Evolutionary conservation across 495 filamentous ascomycete genomes (phyloP).

Genomic region (Lasiosphaeriaceae sp.): DNA sequence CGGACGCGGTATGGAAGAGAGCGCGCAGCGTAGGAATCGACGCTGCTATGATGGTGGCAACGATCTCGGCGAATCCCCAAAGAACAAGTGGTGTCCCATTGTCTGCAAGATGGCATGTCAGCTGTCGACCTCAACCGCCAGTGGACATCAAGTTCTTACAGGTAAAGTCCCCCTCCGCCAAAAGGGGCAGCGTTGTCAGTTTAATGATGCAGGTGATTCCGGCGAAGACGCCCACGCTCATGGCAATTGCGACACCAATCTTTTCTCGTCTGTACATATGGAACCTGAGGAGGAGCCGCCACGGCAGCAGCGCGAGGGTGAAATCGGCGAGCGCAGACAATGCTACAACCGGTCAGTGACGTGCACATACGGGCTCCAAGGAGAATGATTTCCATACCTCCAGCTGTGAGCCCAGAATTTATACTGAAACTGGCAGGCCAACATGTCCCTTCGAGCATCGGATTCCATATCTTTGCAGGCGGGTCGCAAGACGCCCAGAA

Average conservation of each 20-base stretch:
- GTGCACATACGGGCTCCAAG: neutral
- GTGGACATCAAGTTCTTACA: neutral
- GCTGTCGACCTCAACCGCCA: no score
- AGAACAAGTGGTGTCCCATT: constrained; percentile 16
- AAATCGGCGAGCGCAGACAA: constrained; percentile 32
- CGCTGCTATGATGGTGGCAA: constrained; percentile 29
- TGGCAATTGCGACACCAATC: constrained; percentile 33
- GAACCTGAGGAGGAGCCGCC: constrained; percentile 29
- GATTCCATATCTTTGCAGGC: constrained; percentile 36
- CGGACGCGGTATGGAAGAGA: no score
- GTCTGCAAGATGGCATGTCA: no score
- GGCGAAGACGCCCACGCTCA: constrained; percentile 33
- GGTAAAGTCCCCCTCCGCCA: constrained; percentile 7
- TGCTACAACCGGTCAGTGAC: neutral
- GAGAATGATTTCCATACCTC: constrained; percentile 6
- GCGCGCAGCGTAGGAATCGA: constrained; percentile 28
- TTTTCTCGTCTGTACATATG: constrained; percentile 36
- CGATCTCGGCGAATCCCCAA: constrained; percentile 22
- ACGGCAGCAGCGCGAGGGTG: constrained; percentile 30
- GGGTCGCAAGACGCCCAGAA: constrained; percentile 34
- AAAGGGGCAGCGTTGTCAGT: constrained; percentile 10
- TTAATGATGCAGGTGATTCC: constrained; percentile 26
- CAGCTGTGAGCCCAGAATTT: constrained; percentile 13
- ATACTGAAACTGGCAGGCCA: constrained; percentile 23
- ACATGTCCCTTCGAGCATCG: constrained; percentile 23